Conservation (phyloP, 306 rosid species). For the Quercus glauca region DNA sequence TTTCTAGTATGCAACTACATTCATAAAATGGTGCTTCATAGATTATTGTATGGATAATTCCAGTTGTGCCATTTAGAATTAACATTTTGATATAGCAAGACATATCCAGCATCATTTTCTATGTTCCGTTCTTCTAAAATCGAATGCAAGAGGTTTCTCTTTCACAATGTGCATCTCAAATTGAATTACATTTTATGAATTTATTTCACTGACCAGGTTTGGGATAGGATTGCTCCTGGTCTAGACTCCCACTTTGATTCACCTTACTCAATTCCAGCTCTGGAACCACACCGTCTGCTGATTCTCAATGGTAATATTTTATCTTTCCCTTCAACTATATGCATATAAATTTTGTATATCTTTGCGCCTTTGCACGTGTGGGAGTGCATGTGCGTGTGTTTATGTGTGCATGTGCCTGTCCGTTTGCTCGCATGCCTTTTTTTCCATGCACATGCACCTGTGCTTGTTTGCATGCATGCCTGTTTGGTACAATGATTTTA, state of each 20-base stretch:
- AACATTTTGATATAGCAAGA: not conserved
- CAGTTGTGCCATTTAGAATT: not conserved
- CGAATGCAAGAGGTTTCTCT: slow-evolving; percentile 1
- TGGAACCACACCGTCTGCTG: slow-evolving; percentile 83
- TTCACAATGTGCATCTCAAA: slow-evolving; percentile 12
- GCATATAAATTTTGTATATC: not conserved
- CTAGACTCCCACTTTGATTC: slow-evolving; percentile 73
- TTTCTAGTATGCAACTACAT: not conserved
- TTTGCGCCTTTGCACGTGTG: too few relatives aligned
- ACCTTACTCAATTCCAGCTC: slow-evolving; percentile 59
- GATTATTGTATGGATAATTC: not conserved
- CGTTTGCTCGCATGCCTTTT: not conserved
- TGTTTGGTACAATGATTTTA: not conserved
- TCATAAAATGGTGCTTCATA: not conserved
- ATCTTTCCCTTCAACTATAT: not conserved
- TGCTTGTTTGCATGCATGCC: not conserved
- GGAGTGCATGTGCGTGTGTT: too few relatives aligned
- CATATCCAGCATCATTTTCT: not conserved
- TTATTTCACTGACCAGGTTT: slow-evolving; percentile 56
- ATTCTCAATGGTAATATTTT: slow-evolving; percentile 60
- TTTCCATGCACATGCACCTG: not conserved
- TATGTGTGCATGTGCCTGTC: not conserved
- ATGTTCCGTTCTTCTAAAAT: slow-evolving; percentile 3
- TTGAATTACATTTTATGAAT: slow-evolving; percentile 8
- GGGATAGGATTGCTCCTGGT: slow-evolving; percentile 96